A percentile compares a stretch with the other conserved stretches of the same genome.
These are phyloP conservation scores for Talaromyces amestolkiae DNA, from an alignment of 2,329 filamentous ascomycete species.

Conservation along the genomic window DNA sequence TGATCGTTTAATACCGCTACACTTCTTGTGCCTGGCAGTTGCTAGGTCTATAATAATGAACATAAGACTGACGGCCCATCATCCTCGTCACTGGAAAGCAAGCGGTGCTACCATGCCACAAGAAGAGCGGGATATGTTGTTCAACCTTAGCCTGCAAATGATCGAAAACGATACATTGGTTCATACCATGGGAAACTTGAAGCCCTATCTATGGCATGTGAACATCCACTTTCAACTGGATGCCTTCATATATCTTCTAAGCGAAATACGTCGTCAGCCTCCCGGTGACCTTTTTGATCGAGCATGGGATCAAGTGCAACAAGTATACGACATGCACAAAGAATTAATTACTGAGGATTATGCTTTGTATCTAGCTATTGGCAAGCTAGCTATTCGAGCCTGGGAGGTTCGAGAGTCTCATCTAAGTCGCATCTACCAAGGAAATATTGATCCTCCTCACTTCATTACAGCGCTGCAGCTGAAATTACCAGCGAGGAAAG, in stretches of 20 bases:
- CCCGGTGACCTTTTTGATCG: not conserved
- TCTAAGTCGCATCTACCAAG: not conserved
- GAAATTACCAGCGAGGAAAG: not conserved
- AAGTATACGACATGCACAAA: not conserved
- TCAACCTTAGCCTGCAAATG: not conserved
- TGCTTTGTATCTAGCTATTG: conserved; percentile 6
- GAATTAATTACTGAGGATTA: not conserved
- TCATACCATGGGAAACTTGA: not conserved
- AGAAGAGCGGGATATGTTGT: not conserved
- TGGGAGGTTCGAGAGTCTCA: conserved; percentile 6
- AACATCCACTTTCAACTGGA: not conserved
- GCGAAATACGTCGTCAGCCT: not conserved
- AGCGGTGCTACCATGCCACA: not conserved
- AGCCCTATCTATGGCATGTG: not conserved
- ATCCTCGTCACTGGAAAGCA: not conserved
- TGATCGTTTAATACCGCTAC: not conserved
- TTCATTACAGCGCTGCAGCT: not conserved
- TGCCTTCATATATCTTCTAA: not conserved
- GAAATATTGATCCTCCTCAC: not conserved
- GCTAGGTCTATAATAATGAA: not conserved
- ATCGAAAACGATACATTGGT: not conserved
- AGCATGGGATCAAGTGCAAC: not conserved
- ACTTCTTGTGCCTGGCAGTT: not conserved
- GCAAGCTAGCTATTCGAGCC: conserved; percentile 4
- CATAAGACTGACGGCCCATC: not conserved